phyloP scores from a whole-genome alignment of 805 yeast genomes.

The Myxozyma lipomycoides region DNA sequence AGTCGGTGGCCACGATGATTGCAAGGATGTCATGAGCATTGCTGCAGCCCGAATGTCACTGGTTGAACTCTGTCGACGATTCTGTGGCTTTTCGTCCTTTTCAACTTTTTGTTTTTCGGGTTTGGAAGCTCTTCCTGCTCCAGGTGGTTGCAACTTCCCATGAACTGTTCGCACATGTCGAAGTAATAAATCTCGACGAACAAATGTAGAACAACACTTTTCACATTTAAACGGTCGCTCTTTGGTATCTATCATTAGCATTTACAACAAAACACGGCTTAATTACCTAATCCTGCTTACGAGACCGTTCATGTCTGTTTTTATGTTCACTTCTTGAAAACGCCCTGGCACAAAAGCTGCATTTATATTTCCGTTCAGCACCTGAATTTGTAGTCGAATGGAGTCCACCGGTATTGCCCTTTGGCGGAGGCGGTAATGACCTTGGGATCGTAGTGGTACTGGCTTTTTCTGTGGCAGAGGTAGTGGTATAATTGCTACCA shows the following conservation, averaged over 20 bases:
- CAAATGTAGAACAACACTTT: constrained; percentile 67
- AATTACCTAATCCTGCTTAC: constrained; percentile 11
- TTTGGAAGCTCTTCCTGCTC: neutral
- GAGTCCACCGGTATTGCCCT: neutral
- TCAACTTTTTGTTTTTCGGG: neutral
- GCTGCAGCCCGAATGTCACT: neutral
- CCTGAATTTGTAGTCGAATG: neutral
- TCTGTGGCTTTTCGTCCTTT: neutral
- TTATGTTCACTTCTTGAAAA: constrained; percentile 78
- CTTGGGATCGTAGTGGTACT: neutral
- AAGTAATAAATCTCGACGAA: constrained; percentile 69
- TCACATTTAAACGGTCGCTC: constrained; percentile 75
- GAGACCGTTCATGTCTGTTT: constrained; percentile 73
- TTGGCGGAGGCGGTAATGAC: neutral
- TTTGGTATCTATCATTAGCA: constrained; percentile 47
- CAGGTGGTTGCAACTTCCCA: constrained; percentile 15
- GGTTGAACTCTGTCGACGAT: neutral
- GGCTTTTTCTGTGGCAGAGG: neutral
- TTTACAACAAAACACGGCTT: neutral
- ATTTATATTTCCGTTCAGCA: constrained; percentile 62
- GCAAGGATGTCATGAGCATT: neutral
- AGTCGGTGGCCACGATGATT: neutral
- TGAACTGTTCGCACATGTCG: constrained; percentile 80
- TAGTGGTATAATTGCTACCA: neutral
- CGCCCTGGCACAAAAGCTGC: constrained; percentile 75